Evolutionary conservation across 2,329 filamentous ascomycete genomes (phyloP).

Genomic region (Nigrograna mackinnonii): DNA sequence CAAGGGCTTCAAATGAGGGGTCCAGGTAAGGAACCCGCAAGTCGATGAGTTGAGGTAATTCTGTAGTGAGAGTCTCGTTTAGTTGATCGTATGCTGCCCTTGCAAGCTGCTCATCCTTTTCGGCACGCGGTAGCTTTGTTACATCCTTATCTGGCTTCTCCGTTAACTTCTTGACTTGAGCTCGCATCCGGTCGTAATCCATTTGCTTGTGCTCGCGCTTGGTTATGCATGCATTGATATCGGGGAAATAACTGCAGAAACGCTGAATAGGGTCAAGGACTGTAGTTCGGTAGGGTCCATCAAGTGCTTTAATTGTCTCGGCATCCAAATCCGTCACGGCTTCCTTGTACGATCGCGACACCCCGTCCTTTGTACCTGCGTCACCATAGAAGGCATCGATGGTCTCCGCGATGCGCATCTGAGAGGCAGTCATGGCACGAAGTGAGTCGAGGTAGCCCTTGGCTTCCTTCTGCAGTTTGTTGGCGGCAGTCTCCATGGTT

Average conservation of each 20-base stretch:
- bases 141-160: conserved; percentile 99
- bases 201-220: conserved; percentile 98
- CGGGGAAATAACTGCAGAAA: conserved; percentile 98
- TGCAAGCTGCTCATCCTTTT: conserved; percentile 95
- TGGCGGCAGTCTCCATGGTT: conserved; percentile 94
- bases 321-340: conserved; percentile 97
- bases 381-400: conserved; percentile 99
- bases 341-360: conserved; percentile 96
- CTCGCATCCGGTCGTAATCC: conserved; percentile 94
- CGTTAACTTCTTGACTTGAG: conserved; percentile 93
- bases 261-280: conserved; percentile 94
- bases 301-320: conserved; percentile 96
- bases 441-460: conserved; percentile 97
- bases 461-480: conserved; percentile 93
- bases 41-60: conserved; percentile 95
- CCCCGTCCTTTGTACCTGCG: conserved; percentile 89
- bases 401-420: conserved; percentile 99
- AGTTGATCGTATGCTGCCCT: conserved; percentile 93
- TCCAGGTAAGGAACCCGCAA: conserved; percentile 96
- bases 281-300: conserved; percentile 92
- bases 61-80: conserved; percentile 92
- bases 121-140: conserved; percentile 90
- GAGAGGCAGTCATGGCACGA: conserved; percentile 97
- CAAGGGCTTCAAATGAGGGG: conserved; percentile 93
- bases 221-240: conserved; percentile 99